Evolutionary conservation across 176 grass and related monocot genomes (phyloP).

Genomic region (Triticum aestivum): DNA sequence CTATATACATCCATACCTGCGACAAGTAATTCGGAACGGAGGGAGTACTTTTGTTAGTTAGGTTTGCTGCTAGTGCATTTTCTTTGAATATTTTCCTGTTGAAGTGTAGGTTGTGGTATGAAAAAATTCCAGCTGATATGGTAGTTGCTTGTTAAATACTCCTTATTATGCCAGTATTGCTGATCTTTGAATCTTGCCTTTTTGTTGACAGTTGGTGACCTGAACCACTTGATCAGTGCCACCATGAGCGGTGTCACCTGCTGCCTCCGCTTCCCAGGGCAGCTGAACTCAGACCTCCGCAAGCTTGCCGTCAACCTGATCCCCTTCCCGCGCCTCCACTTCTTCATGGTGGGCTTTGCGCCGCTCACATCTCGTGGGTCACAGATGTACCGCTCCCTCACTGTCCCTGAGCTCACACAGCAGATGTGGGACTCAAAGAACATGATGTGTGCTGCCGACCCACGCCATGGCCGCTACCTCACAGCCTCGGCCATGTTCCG

Average conservation of each 20-base stretch:
- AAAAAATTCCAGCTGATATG: background rate
- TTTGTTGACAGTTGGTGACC: constrained; percentile 59
- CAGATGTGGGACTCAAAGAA: constrained; percentile 87
- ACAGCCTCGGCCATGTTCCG: constrained; percentile 80
- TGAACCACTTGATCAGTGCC: constrained; percentile 75
- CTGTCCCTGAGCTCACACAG: constrained; percentile 70
- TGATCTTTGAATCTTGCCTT: constrained; percentile 10
- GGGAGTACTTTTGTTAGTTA: background rate
- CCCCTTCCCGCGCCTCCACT: constrained; percentile 81
- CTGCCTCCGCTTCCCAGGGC: constrained; percentile 81
- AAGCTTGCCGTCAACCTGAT: constrained; percentile 80
- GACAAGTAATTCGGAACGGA: no score
- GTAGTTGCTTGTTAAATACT: background rate
- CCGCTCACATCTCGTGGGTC: constrained; percentile 74
- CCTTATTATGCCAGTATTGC: background rate
- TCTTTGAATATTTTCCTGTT: background rate
- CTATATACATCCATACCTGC: no score
- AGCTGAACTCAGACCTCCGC: constrained; percentile 77
- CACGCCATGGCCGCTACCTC: constrained; percentile 67
- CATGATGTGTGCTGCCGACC: constrained; percentile 83
- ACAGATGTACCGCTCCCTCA: constrained; percentile 72
- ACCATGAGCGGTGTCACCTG: constrained; percentile 83
- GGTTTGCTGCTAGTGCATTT: background rate
- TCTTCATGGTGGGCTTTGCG: constrained; percentile 85
- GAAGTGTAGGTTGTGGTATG: background rate